These are phyloP conservation scores for Camellia lanceoleosa DNA, from an alignment of 148 eudicot genomes.

Conservation along the genomic window DNA sequence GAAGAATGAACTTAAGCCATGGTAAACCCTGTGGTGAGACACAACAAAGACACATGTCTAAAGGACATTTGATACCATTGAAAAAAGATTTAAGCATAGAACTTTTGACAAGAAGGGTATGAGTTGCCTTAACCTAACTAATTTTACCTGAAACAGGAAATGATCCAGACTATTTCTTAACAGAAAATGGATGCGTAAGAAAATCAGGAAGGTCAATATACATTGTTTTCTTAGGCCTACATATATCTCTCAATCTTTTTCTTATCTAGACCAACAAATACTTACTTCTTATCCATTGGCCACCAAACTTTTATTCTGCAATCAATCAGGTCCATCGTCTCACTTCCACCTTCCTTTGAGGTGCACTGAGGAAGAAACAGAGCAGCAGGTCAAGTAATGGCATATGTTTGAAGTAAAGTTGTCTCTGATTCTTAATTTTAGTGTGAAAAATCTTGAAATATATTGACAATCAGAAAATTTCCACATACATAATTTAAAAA, in stretches of 20 bases:
- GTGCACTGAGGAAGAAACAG: constrained; percentile 56
- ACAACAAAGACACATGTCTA: not conserved
- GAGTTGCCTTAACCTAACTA: not conserved
- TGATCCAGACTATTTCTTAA: not conserved
- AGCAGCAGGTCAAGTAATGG: constrained; percentile 8
- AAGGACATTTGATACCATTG: not conserved
- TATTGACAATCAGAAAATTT: not conserved
- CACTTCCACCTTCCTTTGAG: constrained; percentile 47
- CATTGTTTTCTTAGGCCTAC: not conserved
- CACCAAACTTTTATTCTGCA: constrained; percentile 92
- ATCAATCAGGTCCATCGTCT: constrained; percentile 67
- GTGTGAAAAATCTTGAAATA: not conserved
- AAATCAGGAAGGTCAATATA: not conserved
- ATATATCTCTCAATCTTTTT: not conserved
- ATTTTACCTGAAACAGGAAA: not conserved
- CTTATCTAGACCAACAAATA: constrained; percentile 15
- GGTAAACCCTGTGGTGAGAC: not conserved
- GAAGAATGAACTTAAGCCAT: not conserved
- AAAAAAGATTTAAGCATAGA: not conserved
- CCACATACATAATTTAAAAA: not conserved
- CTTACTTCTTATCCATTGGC: constrained; percentile 95
- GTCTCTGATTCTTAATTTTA: not conserved
- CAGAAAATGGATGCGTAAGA: not conserved
- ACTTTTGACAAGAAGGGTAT: not conserved
- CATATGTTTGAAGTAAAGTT: constrained; percentile 7